Conservation (phyloP, 164 flowering plant species). For the Aristolochia californica region DNA sequence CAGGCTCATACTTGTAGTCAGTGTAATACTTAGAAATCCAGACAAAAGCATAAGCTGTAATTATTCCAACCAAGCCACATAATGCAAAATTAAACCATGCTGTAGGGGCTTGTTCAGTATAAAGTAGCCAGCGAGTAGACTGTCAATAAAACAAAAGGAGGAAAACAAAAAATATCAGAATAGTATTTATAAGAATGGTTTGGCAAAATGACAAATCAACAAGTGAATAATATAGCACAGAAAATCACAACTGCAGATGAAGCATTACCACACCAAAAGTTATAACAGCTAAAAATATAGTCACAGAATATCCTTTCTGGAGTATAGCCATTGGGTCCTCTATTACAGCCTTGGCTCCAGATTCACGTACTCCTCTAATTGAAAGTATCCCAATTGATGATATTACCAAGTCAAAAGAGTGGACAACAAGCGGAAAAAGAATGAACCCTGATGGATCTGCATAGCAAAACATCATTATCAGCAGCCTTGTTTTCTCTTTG, state of each 20-base stretch:
- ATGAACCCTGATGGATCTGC: constrained; percentile 99
- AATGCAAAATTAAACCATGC: constrained; percentile 94
- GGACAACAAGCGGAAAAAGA: constrained; percentile 93
- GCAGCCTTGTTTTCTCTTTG: no score
- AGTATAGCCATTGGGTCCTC: constrained; percentile 98
- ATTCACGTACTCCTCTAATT: constrained; percentile 62
- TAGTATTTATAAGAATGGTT: no score
- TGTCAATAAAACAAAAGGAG: constrained; percentile 24
- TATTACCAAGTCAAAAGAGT: constrained; percentile 89
- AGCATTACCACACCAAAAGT: constrained; percentile 76
- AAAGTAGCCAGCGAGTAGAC: constrained; percentile 95
- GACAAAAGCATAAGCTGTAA: constrained; percentile 86
- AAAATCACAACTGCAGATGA: constrained; percentile 5
- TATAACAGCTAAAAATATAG: constrained; percentile 75
- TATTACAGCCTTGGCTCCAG: constrained; percentile 36
- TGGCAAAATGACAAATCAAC: neutral
- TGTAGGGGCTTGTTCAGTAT: constrained; percentile 92
- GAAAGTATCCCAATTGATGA: constrained; percentile 93
- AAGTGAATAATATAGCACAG: neutral
- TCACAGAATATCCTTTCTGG: constrained; percentile 91
- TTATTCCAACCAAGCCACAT: constrained; percentile 94
- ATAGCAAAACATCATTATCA: no score
- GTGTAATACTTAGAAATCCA: constrained; percentile 92
- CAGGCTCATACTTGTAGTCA: constrained; percentile 98
- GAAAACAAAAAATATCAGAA: constrained; percentile 3